phyloP scores from a whole-genome alignment of 1,284 basidiomycete genomes.

The Leucoagaricus sp. region DNA sequence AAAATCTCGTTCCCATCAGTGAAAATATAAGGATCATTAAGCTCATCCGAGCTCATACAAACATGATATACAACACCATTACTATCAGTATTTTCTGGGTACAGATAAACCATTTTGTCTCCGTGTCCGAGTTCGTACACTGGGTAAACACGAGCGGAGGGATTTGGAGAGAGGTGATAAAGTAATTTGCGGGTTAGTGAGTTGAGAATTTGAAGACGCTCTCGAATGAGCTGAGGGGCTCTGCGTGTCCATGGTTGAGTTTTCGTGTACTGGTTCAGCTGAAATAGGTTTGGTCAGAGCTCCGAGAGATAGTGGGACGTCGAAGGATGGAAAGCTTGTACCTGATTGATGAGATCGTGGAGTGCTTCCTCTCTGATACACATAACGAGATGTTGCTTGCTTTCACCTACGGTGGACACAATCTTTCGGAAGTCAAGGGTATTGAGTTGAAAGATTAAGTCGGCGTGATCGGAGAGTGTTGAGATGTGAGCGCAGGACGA shows the following conservation, averaged over 20 bases:
- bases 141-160: neutral
- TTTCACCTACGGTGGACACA: neutral
- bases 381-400: neutral
- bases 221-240: neutral
- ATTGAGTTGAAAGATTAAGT: neutral
- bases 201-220: neutral
- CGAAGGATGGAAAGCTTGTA: neutral
- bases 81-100: neutral
- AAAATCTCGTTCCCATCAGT: neutral
- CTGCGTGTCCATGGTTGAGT: neutral
- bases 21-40: constrained; percentile 9
- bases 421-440: constrained; percentile 5
- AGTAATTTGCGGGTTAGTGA: neutral
- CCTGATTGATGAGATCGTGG: neutral
- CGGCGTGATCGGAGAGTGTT: neutral
- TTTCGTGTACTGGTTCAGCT: neutral
- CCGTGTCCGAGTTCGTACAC: constrained; percentile 1
- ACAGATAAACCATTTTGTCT: constrained; percentile 6
- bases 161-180: no score
- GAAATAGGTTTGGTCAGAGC: neutral
- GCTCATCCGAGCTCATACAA: neutral
- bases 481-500: constrained; percentile 1
- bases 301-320: neutral
- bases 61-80: constrained; percentile 1
- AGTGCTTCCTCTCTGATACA: neutral